Base-by-base conservation (phyloP, 1,284 basidiomycete species). In the Acaromyces ingoldii region DNA sequence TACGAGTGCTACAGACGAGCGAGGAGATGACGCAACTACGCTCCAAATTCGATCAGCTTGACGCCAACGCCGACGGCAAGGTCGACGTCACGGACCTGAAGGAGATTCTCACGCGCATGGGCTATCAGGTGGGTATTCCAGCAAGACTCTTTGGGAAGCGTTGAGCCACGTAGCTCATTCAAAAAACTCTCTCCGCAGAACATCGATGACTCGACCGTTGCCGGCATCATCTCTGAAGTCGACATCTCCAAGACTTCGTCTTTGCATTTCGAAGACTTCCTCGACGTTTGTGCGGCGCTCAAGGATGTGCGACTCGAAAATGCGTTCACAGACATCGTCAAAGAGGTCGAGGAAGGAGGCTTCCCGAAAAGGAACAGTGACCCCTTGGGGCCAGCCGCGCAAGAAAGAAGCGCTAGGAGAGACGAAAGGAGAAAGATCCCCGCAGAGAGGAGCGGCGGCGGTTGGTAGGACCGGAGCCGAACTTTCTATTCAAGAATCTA, bases 261-360 rank as follows among this genome's bases (percentile, higher is more conserved):
- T 7, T 55, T 70, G 25, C 66, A 68, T 49, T 70, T 70, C 57
- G 67, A 70, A 39, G 59, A 67, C 48, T 70, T 70, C 41, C 43
- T 70, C 30, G 67, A 70, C 42, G 64, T 70, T 22, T 63, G 65
- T 39, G 63, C 66, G 5, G 65, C 63, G 25, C 55, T 68, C 45
- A 70, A 70, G 57, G 67, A 70, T 51, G 63, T 62, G 3, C 26
- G 57, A 3, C 38, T 70, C 46, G 60, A 65, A 43, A 68, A 65
- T 21, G 67, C 67, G 3, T 70, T 70, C 24, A 65, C 66, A 4
- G 61, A 68, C 36, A 70, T 70, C 26, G 40, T 70, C 33, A 60
- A 49, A 55, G 63, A 67, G 60, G 50, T 67, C 43, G 62, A 63
- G 42, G 57, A 54, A 37, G 60, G 48, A 21, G 63, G 58, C 9